Conservation (phyloP, 2,329 filamentous ascomycete species). For the Trichoderma koningiopsis region DNA sequence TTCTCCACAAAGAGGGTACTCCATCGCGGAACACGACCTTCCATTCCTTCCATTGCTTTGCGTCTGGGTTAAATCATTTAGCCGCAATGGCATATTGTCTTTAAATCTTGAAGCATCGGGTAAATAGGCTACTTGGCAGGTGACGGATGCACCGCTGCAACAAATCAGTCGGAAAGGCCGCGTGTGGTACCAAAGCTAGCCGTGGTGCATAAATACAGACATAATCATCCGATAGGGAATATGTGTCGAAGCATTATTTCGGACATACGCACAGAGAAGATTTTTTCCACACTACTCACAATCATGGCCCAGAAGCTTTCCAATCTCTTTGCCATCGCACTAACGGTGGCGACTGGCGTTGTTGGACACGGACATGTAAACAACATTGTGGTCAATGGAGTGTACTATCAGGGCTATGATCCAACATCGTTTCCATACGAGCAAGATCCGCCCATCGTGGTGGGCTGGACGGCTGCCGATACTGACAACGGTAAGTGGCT, state of each 20-base stretch:
- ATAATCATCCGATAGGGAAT: slow-evolving; percentile 7
- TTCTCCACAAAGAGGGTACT: slow-evolving; percentile 12
- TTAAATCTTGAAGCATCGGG: not conserved
- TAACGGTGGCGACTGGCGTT: slow-evolving; percentile 15
- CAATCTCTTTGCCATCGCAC: slow-evolving; percentile 11
- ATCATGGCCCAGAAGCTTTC: slow-evolving; percentile 15
- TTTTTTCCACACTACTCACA: not conserved
- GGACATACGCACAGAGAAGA: not conserved
- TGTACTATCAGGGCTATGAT: slow-evolving; percentile 47
- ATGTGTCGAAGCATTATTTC: not conserved
- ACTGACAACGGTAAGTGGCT: slow-evolving; percentile 39
- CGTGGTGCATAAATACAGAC: slow-evolving; percentile 19
- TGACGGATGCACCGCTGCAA: not conserved
- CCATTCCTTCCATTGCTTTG: slow-evolving; percentile 2
- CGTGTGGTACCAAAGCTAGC: not conserved
- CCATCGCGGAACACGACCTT: slow-evolving; percentile 16
- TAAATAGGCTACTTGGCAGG: not conserved
- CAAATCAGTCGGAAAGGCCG: not conserved
- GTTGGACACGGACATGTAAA: slow-evolving; percentile 43
- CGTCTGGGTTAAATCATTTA: slow-evolving; percentile 15
- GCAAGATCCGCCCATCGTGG: slow-evolving; percentile 40
- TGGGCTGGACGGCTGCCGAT: slow-evolving; percentile 48
- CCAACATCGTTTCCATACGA: slow-evolving; percentile 41
- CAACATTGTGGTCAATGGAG: slow-evolving; percentile 48
- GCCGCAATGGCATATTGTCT: slow-evolving; percentile 9